A percentile compares a stretch with the other conserved stretches of the same genome.
These are phyloP conservation scores for Rhododendron ferrugineum DNA, from an alignment of 148 eudicot species.

Conservation along the genomic window DNA sequence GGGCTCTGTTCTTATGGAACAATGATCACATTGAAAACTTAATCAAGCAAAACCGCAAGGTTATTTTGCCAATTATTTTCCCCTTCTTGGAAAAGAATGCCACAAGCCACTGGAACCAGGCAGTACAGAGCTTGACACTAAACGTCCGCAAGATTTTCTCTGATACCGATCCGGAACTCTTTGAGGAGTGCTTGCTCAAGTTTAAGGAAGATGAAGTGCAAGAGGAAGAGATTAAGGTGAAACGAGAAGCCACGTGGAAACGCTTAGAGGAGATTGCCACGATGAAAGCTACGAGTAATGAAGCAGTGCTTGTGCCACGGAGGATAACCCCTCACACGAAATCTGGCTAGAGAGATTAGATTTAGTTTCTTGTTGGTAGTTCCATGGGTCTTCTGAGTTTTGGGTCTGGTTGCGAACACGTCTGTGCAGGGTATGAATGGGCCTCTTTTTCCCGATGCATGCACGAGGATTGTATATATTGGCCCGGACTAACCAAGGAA, in stretches of 20 bases:
- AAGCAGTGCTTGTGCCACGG: slow-evolving; percentile 24
- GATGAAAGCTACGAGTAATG: slow-evolving; percentile 25
- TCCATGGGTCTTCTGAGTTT: slow-evolving; percentile 1
- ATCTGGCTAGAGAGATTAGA: slow-evolving; percentile 18
- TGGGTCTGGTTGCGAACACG: neutral
- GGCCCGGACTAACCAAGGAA: neutral
- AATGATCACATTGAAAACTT: slow-evolving; percentile 46
- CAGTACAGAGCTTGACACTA: slow-evolving; percentile 32
- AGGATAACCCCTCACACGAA: neutral
- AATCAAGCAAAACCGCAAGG: slow-evolving; percentile 42
- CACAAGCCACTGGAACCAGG: slow-evolving; percentile 33
- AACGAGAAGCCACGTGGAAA: slow-evolving; percentile 28
- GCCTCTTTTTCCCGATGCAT: neutral
- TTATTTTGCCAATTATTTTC: slow-evolving; percentile 33
- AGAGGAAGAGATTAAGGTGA: slow-evolving; percentile 18
- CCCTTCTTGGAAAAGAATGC: slow-evolving; percentile 30
- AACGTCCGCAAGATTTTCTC: slow-evolving; percentile 30
- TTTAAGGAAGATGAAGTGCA: slow-evolving; percentile 28
- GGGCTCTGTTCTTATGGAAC: slow-evolving; percentile 51
- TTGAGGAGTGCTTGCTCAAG: slow-evolving; percentile 26
- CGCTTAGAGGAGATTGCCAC: slow-evolving; percentile 28
- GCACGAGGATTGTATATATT: slow-evolving; percentile 13
- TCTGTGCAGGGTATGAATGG: neutral
- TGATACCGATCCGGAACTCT: slow-evolving; percentile 28
- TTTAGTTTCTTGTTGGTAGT: neutral